Conservation (phyloP, 371 early-diverging fungal species). For the Mortierella sp. region DNA sequence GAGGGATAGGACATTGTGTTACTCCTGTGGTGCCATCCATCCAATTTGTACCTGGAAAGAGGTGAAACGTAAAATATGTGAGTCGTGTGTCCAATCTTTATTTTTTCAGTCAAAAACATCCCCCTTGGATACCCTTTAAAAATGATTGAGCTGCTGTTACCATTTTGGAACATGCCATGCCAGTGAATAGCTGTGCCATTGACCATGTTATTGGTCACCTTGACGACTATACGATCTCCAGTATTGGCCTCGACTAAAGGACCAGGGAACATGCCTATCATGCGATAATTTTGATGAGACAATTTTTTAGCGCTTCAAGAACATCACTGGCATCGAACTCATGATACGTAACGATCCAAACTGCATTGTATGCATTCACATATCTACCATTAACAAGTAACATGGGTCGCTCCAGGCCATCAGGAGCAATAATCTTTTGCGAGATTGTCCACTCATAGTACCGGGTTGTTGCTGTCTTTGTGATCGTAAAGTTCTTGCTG, state of each 20-base stretch:
- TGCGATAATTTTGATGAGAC: background rate
- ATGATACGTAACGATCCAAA: too few relatives aligned
- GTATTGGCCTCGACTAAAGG: slow-evolving; percentile 59
- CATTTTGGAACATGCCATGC: slow-evolving; percentile 59
- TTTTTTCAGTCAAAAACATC: too few relatives aligned
- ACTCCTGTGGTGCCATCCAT: slow-evolving; percentile 49
- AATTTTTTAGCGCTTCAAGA: background rate
- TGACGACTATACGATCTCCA: slow-evolving; percentile 60
- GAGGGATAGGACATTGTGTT: slow-evolving; percentile 57
- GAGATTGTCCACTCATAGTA: slow-evolving; percentile 52
- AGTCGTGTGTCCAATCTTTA: background rate
- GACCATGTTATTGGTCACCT: slow-evolving; percentile 56
- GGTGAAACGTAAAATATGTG: too few relatives aligned
- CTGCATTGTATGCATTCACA: too few relatives aligned
- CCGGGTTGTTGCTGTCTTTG: slow-evolving; percentile 31
- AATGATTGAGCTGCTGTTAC: slow-evolving; percentile 2
- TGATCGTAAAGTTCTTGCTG: slow-evolving; percentile 50
- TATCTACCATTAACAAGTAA: slow-evolving; percentile 58
- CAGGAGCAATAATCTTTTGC: slow-evolving; percentile 54
- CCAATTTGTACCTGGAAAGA: slow-evolving; percentile 23
- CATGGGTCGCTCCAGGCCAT: slow-evolving; percentile 58
- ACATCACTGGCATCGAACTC: too few relatives aligned
- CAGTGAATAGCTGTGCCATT: slow-evolving; percentile 54
- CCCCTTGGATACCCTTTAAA: too few relatives aligned
- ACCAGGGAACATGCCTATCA: slow-evolving; percentile 58